These are phyloP conservation scores for Yamadazyma sp. DNA, from an alignment of 805 yeast species.

Conservation along the genomic window DNA sequence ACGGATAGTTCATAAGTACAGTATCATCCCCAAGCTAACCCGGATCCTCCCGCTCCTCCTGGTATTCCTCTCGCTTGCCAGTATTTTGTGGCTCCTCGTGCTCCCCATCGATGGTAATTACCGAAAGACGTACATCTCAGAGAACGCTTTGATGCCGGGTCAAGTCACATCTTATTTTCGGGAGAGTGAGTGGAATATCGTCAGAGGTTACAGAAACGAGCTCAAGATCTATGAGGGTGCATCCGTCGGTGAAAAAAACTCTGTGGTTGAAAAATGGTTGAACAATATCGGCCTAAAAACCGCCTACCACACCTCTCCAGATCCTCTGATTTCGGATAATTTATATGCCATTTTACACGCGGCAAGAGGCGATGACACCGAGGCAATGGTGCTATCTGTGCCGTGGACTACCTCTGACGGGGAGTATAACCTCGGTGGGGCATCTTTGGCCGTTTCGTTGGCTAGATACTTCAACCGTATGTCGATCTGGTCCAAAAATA, in stretches of 20 bases:
- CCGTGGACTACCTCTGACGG: slow-evolving; percentile 80
- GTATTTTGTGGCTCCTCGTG: slow-evolving; percentile 47
- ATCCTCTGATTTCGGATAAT: slow-evolving; percentile 19
- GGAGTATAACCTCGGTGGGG: slow-evolving; percentile 73
- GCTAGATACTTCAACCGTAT: slow-evolving; percentile 79
- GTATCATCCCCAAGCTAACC: slow-evolving; percentile 37
- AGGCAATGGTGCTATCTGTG: slow-evolving; percentile 85
- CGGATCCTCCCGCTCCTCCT: slow-evolving; percentile 34
- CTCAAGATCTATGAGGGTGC: slow-evolving; percentile 37
- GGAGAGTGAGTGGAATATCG: slow-evolving; percentile 91
- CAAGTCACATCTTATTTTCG: slow-evolving; percentile 91
- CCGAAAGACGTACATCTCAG: slow-evolving; percentile 83
- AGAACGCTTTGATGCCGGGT: slow-evolving; percentile 95
- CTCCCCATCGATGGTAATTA: slow-evolving; percentile 82
- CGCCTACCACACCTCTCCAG: slow-evolving; percentile 25
- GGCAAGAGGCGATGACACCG: slow-evolving; percentile 95
- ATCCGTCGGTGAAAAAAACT: slow-evolving; percentile 40
- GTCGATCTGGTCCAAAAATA: slow-evolving; percentile 95
- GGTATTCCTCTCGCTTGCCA: slow-evolving; percentile 32
- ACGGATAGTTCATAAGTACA: slow-evolving; percentile 39
- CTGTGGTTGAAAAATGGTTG: slow-evolving; percentile 56
- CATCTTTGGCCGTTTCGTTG: slow-evolving; percentile 68
- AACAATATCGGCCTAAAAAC: slow-evolving; percentile 70
- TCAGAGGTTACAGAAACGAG: slow-evolving; percentile 79
- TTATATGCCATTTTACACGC: slow-evolving; percentile 86